These are phyloP conservation scores for Phytophthora hybrid DNA, from an alignment of 352 stramenopile species.

Conservation along the genomic window DNA sequence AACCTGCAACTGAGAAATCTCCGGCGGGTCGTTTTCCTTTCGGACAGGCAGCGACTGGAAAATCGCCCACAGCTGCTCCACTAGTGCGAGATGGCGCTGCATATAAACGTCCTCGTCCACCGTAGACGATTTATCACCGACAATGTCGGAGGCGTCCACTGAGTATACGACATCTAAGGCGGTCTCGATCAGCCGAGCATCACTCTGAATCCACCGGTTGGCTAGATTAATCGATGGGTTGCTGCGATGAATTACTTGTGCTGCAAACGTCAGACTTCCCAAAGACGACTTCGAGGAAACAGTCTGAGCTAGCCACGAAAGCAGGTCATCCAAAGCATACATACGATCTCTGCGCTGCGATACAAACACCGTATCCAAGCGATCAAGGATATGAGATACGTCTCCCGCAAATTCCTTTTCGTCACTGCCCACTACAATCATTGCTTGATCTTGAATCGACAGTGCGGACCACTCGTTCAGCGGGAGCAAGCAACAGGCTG, in stretches of 20 bases:
- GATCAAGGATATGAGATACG: conserved; percentile 40
- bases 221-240: conserved; percentile 55
- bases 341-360: conserved; percentile 41
- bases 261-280: conserved; percentile 50
- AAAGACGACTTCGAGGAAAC: conserved; percentile 43
- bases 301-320: conserved; percentile 58
- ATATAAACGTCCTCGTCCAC: conserved; percentile 30
- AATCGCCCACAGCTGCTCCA: conserved; percentile 73
- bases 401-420: conserved; percentile 17
- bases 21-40: conserved; percentile 61
- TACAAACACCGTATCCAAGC: conserved; percentile 61
- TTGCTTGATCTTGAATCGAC: conserved; percentile 68
- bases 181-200: conserved; percentile 60
- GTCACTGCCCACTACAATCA: conserved; percentile 48
- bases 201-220: conserved; percentile 71
- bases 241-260: conserved; percentile 68
- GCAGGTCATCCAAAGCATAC: conserved; percentile 59
- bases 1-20: conserved; percentile 70
- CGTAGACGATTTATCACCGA: conserved; percentile 19
- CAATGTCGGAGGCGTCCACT: conserved; percentile 26
- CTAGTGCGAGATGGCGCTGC: conserved; percentile 41
- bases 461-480: conserved; percentile 66
- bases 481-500: conserved; percentile 47
- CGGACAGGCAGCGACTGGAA: conserved; percentile 79
- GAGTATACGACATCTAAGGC: conserved; percentile 65